Percentiles rank a stretch among this genome's conserved stretches.
Conservation (phyloP, 1,284 basidiomycete genomes). For the Bjerkandera adusta region DNA sequence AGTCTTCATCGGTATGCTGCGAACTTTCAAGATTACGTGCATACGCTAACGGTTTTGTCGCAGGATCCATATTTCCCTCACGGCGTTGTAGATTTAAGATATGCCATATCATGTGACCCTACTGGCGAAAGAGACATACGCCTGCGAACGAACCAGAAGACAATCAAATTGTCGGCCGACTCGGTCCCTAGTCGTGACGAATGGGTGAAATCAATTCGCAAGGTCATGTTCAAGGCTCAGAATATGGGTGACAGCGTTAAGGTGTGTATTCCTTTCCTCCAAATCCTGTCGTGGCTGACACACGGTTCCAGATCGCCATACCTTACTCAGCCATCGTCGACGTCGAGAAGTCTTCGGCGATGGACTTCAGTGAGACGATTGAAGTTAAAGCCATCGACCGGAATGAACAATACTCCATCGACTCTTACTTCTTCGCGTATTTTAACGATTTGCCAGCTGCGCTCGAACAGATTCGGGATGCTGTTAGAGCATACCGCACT, state of each 20-base stretch:
- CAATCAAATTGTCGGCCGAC: constrained; percentile 71
- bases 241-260: constrained; percentile 96
- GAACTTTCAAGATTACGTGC: no score
- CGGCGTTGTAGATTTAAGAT: constrained; percentile 91
- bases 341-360: constrained; percentile 82
- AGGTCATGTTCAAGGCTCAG: constrained; percentile 92
- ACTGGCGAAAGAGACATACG: constrained; percentile 73
- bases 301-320: constrained; percentile 74
- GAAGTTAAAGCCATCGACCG: constrained; percentile 90
- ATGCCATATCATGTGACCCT: constrained; percentile 86
- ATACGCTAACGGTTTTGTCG: neutral
- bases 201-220: constrained; percentile 92
- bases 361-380: constrained; percentile 94
- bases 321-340: constrained; percentile 89
- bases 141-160: constrained; percentile 78
- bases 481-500: constrained; percentile 57
- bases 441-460: constrained; percentile 79
- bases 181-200: constrained; percentile 81
- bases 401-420: constrained; percentile 72
- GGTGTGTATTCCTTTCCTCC: constrained; percentile 42
- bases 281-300: neutral
- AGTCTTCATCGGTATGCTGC: constrained; percentile 80
- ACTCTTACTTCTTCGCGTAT: constrained; percentile 94
- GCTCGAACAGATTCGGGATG: constrained; percentile 75
- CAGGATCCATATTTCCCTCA: constrained; percentile 97